Percentiles rank a stretch among this genome's conserved stretches.
Conservation (phyloP, 108 stramenopile species). For the Cyclostephanos tholiformis region DNA sequence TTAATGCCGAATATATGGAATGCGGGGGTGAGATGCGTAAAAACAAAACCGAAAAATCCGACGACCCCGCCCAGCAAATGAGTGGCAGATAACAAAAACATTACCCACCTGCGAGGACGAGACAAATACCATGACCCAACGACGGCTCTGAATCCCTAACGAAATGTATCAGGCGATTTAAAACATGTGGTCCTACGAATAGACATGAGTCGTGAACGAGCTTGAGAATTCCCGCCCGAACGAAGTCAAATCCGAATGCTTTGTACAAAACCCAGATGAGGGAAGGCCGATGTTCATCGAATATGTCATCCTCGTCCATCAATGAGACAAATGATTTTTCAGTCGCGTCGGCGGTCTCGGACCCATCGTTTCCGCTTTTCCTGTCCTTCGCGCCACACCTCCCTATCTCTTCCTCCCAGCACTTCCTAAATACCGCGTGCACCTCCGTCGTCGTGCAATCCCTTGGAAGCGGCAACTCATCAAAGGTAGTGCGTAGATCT, state of each 20-base stretch:
- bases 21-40: neutral
- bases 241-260: slow-evolving; percentile 78
- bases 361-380: neutral
- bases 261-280: slow-evolving; percentile 56
- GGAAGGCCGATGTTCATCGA: slow-evolving; percentile 41
- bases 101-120: slow-evolving; percentile 42
- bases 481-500: too few species aligned
- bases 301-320: slow-evolving; percentile 10
- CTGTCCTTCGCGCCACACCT: slow-evolving; percentile 5
- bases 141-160: slow-evolving; percentile 63
- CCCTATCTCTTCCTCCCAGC: slow-evolving; percentile 65
- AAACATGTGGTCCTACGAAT: slow-evolving; percentile 89
- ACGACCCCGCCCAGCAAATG: too few species aligned
- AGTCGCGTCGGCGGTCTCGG: neutral
- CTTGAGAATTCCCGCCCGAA: slow-evolving; percentile 73
- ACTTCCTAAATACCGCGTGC: slow-evolving; percentile 42
- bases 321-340: neutral
- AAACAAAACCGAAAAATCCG: neutral
- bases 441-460: slow-evolving; percentile 59
- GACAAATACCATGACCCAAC: slow-evolving; percentile 53
- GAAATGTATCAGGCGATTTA: slow-evolving; percentile 77
- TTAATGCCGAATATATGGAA: neutral
- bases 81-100: too few species aligned
- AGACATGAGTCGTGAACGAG: slow-evolving; percentile 82
- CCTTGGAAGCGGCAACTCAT: slow-evolving; percentile 59